Evolutionary conservation across 192 early-diverging fungal species (phyloP), one percentile per base, ranked within the genome.

Genomic region (Spizellomyces sp.): DNA sequence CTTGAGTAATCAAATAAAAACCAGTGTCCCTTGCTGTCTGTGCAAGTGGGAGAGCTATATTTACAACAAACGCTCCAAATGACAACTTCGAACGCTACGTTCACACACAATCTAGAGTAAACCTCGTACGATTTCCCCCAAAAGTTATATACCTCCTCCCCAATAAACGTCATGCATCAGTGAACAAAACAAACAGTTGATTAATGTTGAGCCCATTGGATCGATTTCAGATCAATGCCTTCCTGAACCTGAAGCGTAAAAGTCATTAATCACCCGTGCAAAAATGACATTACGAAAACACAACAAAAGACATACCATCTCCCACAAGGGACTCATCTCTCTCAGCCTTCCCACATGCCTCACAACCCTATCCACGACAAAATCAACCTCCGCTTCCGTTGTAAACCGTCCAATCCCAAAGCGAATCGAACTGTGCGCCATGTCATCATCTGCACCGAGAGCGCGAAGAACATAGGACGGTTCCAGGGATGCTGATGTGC

Each of bases 371-470:
- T 90, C 76, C 12, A 96, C 81, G 7, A 94, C 94, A 79, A 91
- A 92, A 73, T 98, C 96, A 36, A 98, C 88, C 77, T 98, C 96
- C 57, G 89, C 85, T 62, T 96, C 92, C 9, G 96, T 98, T 19
- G 96, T 98, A 78, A 96, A 98, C 59, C 96, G 80, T 45, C 96
- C 96, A 64, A 98, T 91, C 10, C 96, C 96, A 70, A 98, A 98
- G 47, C 96, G 89, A 58, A 98, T 98, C 27, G 89, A 91, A 55
- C 89, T 91, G 71, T 98, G 96, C 44, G 96, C 96, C 86, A 94
- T 93, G 60, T 96, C 96, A 62, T 98, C 95, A 45, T 96, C 94
- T 10, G 94, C 93, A 15, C 96, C 96, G n/a, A 98, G 80, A 9
- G 96, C 95, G 45, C 94, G 90, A 48, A 96, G 85, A n/a, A 96